Evolutionary conservation across 331 rosid species (phyloP).

Genomic region (Dryas integrifolia): DNA sequence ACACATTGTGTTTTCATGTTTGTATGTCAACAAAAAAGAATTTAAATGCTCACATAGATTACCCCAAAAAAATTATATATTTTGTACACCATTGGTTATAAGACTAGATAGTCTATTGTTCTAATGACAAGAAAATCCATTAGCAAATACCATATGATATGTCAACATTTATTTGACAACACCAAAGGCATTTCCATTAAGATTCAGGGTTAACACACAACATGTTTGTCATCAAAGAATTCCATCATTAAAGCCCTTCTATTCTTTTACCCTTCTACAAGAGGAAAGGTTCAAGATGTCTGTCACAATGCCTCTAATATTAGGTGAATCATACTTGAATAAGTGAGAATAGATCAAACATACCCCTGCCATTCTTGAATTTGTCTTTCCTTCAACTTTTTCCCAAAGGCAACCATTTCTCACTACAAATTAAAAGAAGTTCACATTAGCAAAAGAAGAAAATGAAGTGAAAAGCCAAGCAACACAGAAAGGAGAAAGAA

Average conservation of each 20-base stretch:
- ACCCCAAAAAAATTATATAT: neutral
- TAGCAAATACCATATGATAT: neutral
- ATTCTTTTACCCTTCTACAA: neutral
- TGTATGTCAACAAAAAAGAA: neutral
- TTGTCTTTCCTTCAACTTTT: slow-evolving; percentile 84
- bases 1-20: neutral
- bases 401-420: slow-evolving; percentile 96
- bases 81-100: neutral
- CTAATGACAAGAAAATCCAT: neutral
- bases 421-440: slow-evolving; percentile 30
- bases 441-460: slow-evolving; percentile 14
- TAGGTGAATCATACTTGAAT: neutral
- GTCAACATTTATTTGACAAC: slow-evolving; percentile 5
- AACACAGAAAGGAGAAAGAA: neutral
- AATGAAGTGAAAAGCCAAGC: slow-evolving; percentile 4
- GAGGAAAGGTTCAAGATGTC: slow-evolving; percentile 6
- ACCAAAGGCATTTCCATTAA: neutral
- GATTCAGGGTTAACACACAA: neutral
- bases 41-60: neutral
- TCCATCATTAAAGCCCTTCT: neutral
- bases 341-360: slow-evolving; percentile 8
- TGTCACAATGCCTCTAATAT: neutral
- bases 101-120: neutral
- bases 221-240: neutral
- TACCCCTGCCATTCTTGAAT: slow-evolving; percentile 88